Conservation (phyloP, 139 green algal species). For the Chlamydomonas sphaeroides region DNA sequence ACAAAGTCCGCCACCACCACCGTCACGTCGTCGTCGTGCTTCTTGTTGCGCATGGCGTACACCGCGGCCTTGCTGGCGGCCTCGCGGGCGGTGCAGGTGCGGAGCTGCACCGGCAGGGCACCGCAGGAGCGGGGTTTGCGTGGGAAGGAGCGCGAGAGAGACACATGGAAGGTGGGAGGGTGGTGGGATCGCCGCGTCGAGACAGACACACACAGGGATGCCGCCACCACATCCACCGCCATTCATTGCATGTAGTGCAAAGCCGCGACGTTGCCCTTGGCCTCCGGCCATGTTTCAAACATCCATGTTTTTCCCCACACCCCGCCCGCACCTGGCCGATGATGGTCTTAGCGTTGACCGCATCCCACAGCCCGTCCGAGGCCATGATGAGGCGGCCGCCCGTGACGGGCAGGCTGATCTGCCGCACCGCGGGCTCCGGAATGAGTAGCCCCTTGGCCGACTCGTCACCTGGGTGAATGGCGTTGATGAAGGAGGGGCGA, state of each 20-base stretch:
- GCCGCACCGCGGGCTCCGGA: slow-evolving; percentile 35
- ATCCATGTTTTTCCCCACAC: too few relatives aligned
- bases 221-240: neutral
- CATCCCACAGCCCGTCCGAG: slow-evolving; percentile 94
- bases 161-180: too few relatives aligned
- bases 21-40: slow-evolving; percentile 36
- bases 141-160: too few relatives aligned
- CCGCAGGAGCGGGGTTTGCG: too few relatives aligned
- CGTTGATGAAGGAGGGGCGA: neutral
- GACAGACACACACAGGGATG: neutral
- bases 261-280: too few relatives aligned
- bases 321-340: slow-evolving; percentile 44
- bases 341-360: slow-evolving; percentile 73
- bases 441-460: slow-evolving; percentile 50
- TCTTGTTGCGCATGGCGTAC: slow-evolving; percentile 37
- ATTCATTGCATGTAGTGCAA: too few relatives aligned
- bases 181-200: too few relatives aligned
- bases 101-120: too few relatives aligned
- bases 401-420: slow-evolving; percentile 75
- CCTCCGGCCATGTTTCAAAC: too few relatives aligned
- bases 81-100: slow-evolving; percentile 22
- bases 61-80: slow-evolving; percentile 12
- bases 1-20: slow-evolving; percentile 74
- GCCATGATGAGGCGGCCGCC: slow-evolving; percentile 90
- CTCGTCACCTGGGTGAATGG: slow-evolving; percentile 61